A percentile compares a stretch with the other conserved stretches of the same genome.
phyloP scores from a whole-genome alignment of 179 eudicot genomes.

The Beta macrorhiza region DNA sequence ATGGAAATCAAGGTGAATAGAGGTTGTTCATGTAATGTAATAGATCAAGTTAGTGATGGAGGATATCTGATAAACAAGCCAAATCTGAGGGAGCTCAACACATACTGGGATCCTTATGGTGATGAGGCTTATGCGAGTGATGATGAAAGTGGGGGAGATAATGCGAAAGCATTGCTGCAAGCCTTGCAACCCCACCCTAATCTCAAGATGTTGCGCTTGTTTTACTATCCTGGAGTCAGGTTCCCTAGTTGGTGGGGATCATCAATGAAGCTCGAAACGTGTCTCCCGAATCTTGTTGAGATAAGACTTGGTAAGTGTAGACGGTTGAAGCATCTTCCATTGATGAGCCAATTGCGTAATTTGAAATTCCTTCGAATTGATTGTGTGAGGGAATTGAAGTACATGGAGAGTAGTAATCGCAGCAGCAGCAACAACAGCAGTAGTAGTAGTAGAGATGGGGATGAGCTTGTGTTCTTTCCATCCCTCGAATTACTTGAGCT shows the following conservation, averaged over 20 bases:
- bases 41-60: not conserved
- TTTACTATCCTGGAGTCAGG: not conserved
- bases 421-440: too few species aligned
- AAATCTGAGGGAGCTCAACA: not conserved
- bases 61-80: not conserved
- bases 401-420: not conserved
- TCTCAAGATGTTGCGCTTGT: not conserved
- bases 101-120: not conserved
- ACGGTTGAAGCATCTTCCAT: slow-evolving; percentile 13
- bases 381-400: not conserved
- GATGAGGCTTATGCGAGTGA: not conserved
- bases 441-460: not conserved
- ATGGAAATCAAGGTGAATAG: not conserved
- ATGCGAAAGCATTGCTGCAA: not conserved
- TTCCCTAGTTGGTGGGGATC: not conserved
- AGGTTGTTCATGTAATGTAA: not conserved
- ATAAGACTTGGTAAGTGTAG: accelerated
- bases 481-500: slow-evolving; percentile 6
- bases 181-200: not conserved
- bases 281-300: slow-evolving; percentile 22
- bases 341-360: not conserved
- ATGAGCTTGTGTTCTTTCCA: slow-evolving; percentile 12
- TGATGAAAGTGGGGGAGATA: not conserved
- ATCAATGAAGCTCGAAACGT: not conserved
- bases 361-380: not conserved